Percentiles rank a stretch among this genome's conserved stretches.
phyloP scores from a whole-genome alignment of 2,329 filamentous ascomycete genomes.

The Fusarium protoensiforme region DNA sequence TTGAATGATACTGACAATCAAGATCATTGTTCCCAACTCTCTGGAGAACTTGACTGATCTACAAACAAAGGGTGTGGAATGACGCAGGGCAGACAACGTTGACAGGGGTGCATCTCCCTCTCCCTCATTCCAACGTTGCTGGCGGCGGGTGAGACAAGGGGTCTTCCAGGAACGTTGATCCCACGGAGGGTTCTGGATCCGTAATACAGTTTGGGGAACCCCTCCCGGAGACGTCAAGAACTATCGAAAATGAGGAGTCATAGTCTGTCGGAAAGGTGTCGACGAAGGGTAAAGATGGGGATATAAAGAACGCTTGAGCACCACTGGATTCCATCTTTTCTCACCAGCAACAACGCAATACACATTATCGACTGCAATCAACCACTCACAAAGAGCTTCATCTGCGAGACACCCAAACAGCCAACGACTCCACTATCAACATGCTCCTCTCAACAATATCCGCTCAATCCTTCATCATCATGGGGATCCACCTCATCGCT shows the following conservation, averaged over 20 bases:
- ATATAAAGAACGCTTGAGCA: not conserved
- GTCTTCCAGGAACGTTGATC: not conserved
- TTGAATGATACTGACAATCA: not conserved
- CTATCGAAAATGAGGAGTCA: not conserved
- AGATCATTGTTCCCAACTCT: not conserved
- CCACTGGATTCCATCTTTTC: not conserved
- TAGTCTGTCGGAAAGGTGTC: not conserved
- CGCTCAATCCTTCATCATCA: constrained; percentile 2
- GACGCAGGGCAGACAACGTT: not conserved
- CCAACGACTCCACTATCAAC: not conserved
- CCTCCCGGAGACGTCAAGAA: not conserved
- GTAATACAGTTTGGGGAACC: not conserved
- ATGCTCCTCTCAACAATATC: constrained; percentile 32
- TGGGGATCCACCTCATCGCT: constrained; percentile 4
- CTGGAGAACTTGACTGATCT: not conserved
- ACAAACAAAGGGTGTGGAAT: not conserved
- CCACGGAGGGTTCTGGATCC: not conserved
- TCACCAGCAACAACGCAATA: not conserved
- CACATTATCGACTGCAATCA: not conserved
- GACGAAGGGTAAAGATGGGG: not conserved
- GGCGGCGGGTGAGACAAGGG: not conserved
- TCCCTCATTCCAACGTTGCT: not conserved
- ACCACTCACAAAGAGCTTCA: not conserved
- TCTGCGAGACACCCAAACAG: not conserved
- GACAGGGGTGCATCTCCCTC: not conserved